A percentile compares a stretch with the other conserved stretches of the same genome.
Conservation (phyloP, 1,284 basidiomycete genomes). For the Cutaneotrichosporon cutaneum region DNA sequence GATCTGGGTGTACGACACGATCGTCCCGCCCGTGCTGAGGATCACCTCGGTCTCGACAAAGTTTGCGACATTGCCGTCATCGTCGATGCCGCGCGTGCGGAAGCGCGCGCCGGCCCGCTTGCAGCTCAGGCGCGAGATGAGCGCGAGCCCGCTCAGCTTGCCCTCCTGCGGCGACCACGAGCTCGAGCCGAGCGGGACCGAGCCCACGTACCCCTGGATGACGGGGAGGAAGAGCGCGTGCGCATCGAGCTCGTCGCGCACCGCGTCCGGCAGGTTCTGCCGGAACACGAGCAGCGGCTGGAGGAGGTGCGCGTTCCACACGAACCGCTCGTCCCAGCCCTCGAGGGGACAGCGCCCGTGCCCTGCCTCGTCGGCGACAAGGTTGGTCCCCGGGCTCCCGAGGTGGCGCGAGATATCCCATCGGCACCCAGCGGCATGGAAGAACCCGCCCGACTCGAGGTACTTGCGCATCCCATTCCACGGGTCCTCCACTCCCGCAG, state of each 20-base stretch:
- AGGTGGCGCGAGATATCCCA: slow-evolving; percentile 89
- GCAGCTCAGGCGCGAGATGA: slow-evolving; percentile 87
- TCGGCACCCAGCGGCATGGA: slow-evolving; percentile 74
- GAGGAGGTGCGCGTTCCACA: slow-evolving; percentile 48
- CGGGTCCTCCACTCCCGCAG: slow-evolving; percentile 72
- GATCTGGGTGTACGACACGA: slow-evolving; percentile 87
- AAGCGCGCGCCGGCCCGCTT: slow-evolving; percentile 96
- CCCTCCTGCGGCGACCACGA: slow-evolving; percentile 68
- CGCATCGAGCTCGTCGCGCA: slow-evolving; percentile 45
- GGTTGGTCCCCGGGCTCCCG: slow-evolving; percentile 56
- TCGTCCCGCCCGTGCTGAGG: slow-evolving; percentile 77
- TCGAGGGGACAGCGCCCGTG: slow-evolving; percentile 50
- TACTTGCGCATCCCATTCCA: slow-evolving; percentile 88
- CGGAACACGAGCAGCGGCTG: slow-evolving; percentile 49
- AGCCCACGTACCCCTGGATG: slow-evolving; percentile 88
- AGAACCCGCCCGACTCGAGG: slow-evolving; percentile 87
- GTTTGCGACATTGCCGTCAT: slow-evolving; percentile 95
- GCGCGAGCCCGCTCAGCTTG: slow-evolving; percentile 59
- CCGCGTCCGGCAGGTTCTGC: slow-evolving; percentile 52
- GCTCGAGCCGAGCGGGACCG: slow-evolving; percentile 61
- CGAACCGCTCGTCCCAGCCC: slow-evolving; percentile 73
- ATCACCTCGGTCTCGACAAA: slow-evolving; percentile 97
- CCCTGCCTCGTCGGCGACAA: slow-evolving; percentile 14
- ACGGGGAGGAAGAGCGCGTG: slow-evolving; percentile 62
- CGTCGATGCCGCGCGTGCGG: slow-evolving; percentile 95